These are phyloP conservation scores for Echium plantagineum DNA, from an alignment of 257 asterid genomes.

Conservation along the genomic window DNA sequence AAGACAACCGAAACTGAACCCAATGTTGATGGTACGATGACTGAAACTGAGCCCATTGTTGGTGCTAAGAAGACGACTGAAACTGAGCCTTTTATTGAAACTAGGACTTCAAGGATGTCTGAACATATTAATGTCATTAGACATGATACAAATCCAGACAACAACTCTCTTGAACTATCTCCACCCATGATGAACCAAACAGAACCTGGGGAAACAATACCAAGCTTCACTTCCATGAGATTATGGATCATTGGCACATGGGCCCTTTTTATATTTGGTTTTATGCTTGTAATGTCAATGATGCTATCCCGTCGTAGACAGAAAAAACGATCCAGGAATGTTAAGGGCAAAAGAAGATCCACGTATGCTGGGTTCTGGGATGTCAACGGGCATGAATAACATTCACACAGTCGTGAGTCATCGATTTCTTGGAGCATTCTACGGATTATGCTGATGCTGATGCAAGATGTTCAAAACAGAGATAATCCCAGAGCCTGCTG, in stretches of 20 bases:
- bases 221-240: slow-evolving; percentile 50
- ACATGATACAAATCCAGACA: slow-evolving; percentile 17
- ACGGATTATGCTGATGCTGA: neutral
- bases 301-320: slow-evolving; percentile 45
- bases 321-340: slow-evolving; percentile 42
- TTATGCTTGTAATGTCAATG: slow-evolving; percentile 36
- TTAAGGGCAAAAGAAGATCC: slow-evolving; percentile 42
- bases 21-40: too few relatives aligned
- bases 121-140: slow-evolving; percentile 13
- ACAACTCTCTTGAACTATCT: slow-evolving; percentile 25
- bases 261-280: slow-evolving; percentile 49
- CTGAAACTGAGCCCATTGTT: neutral
- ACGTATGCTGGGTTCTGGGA: slow-evolving; percentile 38
- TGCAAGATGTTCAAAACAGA: neutral
- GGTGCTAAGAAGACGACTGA: too few relatives aligned
- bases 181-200: slow-evolving; percentile 23
- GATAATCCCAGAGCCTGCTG: neutral
- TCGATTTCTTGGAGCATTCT: slow-evolving; percentile 1
- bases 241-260: slow-evolving; percentile 59
- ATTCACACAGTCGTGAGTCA: slow-evolving; percentile 29
- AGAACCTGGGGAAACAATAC: slow-evolving; percentile 18
- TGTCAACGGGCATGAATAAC: slow-evolving; percentile 22
- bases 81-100: slow-evolving; percentile 11
- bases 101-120: slow-evolving; percentile 16
- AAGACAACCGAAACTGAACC: neutral